phyloP scores from a whole-genome alignment of 2,329 filamentous ascomycete species.

The Nothopassalora personata region DNA sequence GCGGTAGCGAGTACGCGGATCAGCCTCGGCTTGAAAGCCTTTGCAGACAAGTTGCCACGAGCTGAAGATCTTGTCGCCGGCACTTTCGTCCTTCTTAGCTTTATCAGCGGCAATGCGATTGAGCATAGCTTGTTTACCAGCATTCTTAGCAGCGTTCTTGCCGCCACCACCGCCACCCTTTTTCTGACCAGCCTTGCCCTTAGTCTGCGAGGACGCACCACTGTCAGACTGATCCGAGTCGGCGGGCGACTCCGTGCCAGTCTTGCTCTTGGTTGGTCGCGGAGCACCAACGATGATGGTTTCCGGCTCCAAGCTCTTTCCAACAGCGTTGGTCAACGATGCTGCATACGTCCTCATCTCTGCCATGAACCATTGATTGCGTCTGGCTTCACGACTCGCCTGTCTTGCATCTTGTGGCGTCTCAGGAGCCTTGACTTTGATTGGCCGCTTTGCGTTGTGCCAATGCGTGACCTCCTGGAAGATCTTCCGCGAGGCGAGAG shows the following conservation, averaged over 20 bases:
- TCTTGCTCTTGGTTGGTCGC: conserved; percentile 16
- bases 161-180: conserved; percentile 27
- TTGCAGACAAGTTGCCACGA: conserved; percentile 45
- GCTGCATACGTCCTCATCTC: conserved; percentile 65
- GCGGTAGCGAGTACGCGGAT: conserved; percentile 43
- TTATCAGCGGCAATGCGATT: conserved; percentile 40
- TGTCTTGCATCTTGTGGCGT: conserved; percentile 28
- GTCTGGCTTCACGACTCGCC: conserved; percentile 39
- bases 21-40: conserved; percentile 44
- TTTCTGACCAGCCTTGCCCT: conserved; percentile 26
- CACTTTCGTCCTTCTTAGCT: conserved; percentile 39
- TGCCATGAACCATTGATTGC: conserved; percentile 61
- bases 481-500: conserved; percentile 35
- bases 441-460: conserved; percentile 54
- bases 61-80: conserved; percentile 36
- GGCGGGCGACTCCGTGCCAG: conserved; percentile 22
- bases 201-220: conserved; percentile 20
- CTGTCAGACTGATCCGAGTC: conserved; percentile 28
- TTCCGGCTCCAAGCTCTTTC: conserved; percentile 60
- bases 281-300: conserved; percentile 49
- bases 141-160: conserved; percentile 32
- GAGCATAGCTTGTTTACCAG: conserved; percentile 41
- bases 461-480: conserved; percentile 53
- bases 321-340: conserved; percentile 60
- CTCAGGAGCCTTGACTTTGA: conserved; percentile 39